Conservation (phyloP, 2,329 filamentous ascomycete genomes). For the Pseudogymnoascus sp. region DNA sequence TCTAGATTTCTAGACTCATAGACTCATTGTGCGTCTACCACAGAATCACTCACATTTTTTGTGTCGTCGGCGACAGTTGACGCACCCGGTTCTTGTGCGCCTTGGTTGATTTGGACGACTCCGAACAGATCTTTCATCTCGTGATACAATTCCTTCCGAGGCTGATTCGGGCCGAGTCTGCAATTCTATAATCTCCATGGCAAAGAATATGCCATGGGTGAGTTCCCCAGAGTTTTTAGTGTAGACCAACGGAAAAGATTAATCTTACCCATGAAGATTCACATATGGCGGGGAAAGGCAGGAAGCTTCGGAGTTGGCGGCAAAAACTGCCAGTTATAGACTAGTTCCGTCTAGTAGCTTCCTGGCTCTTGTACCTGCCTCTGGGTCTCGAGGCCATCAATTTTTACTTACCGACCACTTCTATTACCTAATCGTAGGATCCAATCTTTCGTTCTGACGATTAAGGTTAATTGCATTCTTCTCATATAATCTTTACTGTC, state of each 20-base stretch:
- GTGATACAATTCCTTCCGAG: neutral
- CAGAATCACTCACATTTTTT: constrained; percentile 24
- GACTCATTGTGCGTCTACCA: neutral
- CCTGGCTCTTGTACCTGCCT: too few species aligned
- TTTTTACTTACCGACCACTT: too few species aligned
- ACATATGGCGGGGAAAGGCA: too few species aligned
- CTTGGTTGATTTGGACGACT: constrained; percentile 12
- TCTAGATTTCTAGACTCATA: neutral
- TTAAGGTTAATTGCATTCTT: too few species aligned
- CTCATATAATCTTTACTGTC: too few species aligned
- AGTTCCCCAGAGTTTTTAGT: neutral
- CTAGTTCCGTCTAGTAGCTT: too few species aligned
- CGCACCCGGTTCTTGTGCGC: constrained; percentile 27
- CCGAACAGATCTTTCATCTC: neutral
- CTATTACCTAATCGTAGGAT: too few species aligned
- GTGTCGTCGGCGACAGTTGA: constrained; percentile 27
- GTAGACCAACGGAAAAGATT: neutral
- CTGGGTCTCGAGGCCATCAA: too few species aligned
- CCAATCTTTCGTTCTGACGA: too few species aligned
- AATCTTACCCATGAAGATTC: too few species aligned
- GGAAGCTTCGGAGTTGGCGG: neutral
- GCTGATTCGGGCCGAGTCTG: neutral
- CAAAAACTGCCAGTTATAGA: neutral
- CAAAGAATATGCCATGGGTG: neutral
- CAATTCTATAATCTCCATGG: neutral